These are phyloP conservation scores for Scolecobasidium constrictum DNA, from an alignment of 2,329 filamentous ascomycete species.

Conservation along the genomic window DNA sequence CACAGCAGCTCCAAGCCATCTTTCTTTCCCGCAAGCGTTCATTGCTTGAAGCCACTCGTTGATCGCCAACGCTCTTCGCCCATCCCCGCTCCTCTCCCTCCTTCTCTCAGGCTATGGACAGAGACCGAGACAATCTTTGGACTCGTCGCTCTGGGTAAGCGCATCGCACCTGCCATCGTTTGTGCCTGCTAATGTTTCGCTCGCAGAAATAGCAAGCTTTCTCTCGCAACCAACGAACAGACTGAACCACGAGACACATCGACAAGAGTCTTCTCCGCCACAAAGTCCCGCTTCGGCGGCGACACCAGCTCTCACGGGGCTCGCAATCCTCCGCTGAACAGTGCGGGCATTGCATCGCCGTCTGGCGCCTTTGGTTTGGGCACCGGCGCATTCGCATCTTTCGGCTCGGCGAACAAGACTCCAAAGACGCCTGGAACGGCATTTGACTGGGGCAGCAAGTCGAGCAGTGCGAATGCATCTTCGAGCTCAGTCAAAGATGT, in stretches of 20 bases:
- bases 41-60: not conserved
- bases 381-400: constrained; percentile 93
- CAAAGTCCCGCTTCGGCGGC: constrained; percentile 61
- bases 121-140: constrained; percentile 46
- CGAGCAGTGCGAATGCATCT: constrained; percentile 27
- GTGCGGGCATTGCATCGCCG: constrained; percentile 57
- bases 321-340: constrained; percentile 62
- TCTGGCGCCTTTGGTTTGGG: constrained; percentile 83
- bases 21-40: not conserved
- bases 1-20: no score
- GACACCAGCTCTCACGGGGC: constrained; percentile 64
- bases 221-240: constrained; percentile 62
- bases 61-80: not conserved
- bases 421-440: constrained; percentile 75
- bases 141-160: constrained; percentile 61
- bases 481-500: constrained; percentile 43
- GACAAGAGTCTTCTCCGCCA: constrained; percentile 52
- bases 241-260: constrained; percentile 41
- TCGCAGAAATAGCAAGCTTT: constrained; percentile 75
- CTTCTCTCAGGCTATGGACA: constrained; percentile 24
- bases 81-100: not conserved
- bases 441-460: constrained; percentile 59
- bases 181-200: constrained; percentile 5
- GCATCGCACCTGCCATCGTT: constrained; percentile 14
- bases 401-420: constrained; percentile 70